Evolutionary conservation across 306 rosid genomes (phyloP).

Genomic region (Vigna mungo): DNA sequence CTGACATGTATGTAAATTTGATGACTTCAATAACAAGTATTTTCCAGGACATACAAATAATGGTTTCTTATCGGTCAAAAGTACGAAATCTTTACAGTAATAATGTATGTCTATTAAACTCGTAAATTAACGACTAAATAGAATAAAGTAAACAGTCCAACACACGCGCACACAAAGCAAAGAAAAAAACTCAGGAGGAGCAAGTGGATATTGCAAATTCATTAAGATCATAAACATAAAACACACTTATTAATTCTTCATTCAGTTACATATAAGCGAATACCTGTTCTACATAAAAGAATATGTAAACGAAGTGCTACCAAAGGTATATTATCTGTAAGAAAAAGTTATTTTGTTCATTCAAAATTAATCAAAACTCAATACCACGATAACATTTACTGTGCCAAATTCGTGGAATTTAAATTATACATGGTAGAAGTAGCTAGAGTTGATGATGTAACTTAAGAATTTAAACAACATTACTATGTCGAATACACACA

Average conservation of each 20-base stretch:
- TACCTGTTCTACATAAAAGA: background rate
- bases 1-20: too few species aligned
- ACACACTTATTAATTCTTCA: constrained; percentile 9
- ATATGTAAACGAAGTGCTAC: constrained; percentile 2
- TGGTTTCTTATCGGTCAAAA: background rate
- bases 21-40: background rate
- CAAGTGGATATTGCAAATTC: constrained; percentile 17
- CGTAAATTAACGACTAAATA: background rate
- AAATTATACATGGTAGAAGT: too few species aligned
- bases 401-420: background rate
- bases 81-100: background rate
- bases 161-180: background rate
- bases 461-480: too few species aligned
- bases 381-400: background rate
- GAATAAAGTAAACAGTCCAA: background rate
- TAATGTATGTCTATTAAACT: background rate
- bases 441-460: too few species aligned
- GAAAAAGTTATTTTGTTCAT: background rate
- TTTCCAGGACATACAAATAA: background rate
- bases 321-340: background rate
- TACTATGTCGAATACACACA: background rate
- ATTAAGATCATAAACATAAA: constrained; percentile 4
- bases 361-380: constrained; percentile 7
- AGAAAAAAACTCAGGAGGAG: background rate
- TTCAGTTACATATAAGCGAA: constrained; percentile 15